Evolutionary conservation across 176 grass and related monocot genomes (phyloP).

Genomic region (barley (Hordeum vulgare)): DNA sequence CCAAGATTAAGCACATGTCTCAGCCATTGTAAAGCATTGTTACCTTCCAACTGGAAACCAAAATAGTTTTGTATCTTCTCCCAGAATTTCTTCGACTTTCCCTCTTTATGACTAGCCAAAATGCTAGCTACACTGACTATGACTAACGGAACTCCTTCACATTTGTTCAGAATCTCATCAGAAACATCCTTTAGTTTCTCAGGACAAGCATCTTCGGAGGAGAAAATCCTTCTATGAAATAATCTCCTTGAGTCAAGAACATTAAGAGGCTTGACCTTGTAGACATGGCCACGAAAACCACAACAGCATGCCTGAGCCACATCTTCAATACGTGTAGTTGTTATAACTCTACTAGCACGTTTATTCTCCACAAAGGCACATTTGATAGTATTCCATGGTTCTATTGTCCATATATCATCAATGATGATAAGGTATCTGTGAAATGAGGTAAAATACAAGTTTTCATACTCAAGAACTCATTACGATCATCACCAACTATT

Average conservation of each 20-base stretch:
- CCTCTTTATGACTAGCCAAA: not conserved
- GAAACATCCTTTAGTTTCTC: not conserved
- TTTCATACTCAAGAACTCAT: not conserved
- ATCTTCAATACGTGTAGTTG: slow-evolving; percentile 1
- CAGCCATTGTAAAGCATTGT: not conserved
- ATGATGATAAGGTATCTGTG: slow-evolving; percentile 8
- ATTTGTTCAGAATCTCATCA: slow-evolving; percentile 14
- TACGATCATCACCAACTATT: not conserved
- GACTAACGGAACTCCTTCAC: slow-evolving; percentile 13
- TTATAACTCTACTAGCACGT: not conserved
- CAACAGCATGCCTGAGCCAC: not conserved
- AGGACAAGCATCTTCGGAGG: slow-evolving; percentile 12
- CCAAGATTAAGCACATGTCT: slow-evolving; percentile 2
- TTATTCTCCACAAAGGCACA: not conserved
- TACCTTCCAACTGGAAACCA: not conserved
- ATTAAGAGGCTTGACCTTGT: slow-evolving; percentile 14
- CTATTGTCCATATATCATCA: slow-evolving; percentile 3
- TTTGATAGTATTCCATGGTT: not conserved
- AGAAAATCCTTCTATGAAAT: slow-evolving; percentile 10
- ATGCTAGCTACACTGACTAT: not conserved
- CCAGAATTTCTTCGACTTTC: not conserved
- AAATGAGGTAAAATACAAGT: not conserved
- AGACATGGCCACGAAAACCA: not conserved
- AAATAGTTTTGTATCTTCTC: not conserved
- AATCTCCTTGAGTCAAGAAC: slow-evolving; percentile 12